Percentiles rank a stretch among this genome's conserved stretches.
Evolutionary conservation across 371 early-diverging fungal species (phyloP).

Genomic region (Cladochytrium tenue): DNA sequence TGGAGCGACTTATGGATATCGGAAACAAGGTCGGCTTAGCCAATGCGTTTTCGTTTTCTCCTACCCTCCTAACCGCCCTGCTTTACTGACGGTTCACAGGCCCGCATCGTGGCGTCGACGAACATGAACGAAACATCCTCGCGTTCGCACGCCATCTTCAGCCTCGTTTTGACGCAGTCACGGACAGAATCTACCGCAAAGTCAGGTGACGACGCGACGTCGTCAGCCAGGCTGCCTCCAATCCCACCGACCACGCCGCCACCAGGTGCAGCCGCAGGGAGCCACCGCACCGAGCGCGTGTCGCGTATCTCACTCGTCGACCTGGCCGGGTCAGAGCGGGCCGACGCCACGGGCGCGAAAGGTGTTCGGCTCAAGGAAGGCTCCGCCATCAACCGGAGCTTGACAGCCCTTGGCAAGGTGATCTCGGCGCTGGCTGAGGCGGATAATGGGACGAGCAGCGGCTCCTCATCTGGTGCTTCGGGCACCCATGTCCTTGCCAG

Average conservation of each 20-base stretch:
- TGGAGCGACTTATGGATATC: slow-evolving; percentile 78
- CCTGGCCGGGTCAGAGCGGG: slow-evolving; percentile 87
- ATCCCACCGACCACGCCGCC: background rate
- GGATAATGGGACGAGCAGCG: slow-evolving; percentile 28
- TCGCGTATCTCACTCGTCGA: slow-evolving; percentile 59
- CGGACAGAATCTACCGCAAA: background rate
- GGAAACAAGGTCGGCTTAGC: slow-evolving; percentile 71
- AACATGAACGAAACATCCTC: slow-evolving; percentile 95
- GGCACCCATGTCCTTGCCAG: slow-evolving; percentile 7
- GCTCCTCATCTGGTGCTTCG: slow-evolving; percentile 30
- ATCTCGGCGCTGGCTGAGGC: slow-evolving; percentile 89
- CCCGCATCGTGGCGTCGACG: slow-evolving; percentile 85
- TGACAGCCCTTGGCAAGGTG: slow-evolving; percentile 95
- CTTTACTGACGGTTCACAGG: no score
- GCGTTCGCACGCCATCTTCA: slow-evolving; percentile 94
- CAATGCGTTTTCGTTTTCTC: background rate
- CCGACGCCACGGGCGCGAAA: slow-evolving; percentile 92
- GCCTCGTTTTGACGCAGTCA: slow-evolving; percentile 75
- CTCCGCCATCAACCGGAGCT: slow-evolving; percentile 95
- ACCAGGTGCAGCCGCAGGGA: background rate
- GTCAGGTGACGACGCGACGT: background rate
- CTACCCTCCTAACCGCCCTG: no score
- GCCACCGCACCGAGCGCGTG: slow-evolving; percentile 19
- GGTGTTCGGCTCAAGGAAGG: slow-evolving; percentile 98
- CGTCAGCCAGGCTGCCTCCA: background rate